Percentiles rank a stretch among this genome's conserved stretches.
Conservation (phyloP, 176 grass and related monocot species). For the Phoenix dactylifera region DNA sequence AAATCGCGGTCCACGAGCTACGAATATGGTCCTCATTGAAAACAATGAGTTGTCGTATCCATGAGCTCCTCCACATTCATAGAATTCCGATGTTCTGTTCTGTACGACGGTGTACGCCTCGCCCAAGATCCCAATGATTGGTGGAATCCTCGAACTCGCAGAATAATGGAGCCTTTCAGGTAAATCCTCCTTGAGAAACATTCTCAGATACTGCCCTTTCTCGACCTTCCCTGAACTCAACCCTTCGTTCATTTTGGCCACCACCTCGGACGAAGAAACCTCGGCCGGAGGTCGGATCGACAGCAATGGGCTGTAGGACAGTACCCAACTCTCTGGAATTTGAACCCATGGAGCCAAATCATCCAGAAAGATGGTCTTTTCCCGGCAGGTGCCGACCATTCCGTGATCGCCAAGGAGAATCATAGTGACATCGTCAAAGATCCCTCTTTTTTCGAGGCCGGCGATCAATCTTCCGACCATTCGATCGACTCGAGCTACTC, state of each 20-base stretch:
- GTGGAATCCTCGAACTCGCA: conserved; percentile 67
- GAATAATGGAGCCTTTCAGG: conserved; percentile 63
- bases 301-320: conserved; percentile 12
- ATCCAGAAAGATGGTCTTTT: background rate
- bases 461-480: conserved; percentile 64
- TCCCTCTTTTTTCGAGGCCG: conserved; percentile 41
- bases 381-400: background rate
- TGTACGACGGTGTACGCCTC: conserved; percentile 24
- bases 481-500: conserved; percentile 44
- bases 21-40: background rate
- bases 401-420: background rate
- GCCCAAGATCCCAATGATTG: conserved; percentile 51
- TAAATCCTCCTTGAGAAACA: conserved; percentile 83
- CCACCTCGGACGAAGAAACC: background rate
- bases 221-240: background rate
- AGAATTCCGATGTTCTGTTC: background rate
- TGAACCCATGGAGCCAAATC: background rate
- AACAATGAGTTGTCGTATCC: background rate
- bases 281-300: background rate
- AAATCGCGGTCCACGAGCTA: conserved; percentile 51
- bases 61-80: background rate
- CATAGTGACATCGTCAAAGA: background rate
- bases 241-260: background rate
- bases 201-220: conserved; percentile 33
- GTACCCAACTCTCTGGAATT: conserved; percentile 40